phyloP scores from a whole-genome alignment of 176 grass and related monocot species.

The Alloteropsis semialata region DNA sequence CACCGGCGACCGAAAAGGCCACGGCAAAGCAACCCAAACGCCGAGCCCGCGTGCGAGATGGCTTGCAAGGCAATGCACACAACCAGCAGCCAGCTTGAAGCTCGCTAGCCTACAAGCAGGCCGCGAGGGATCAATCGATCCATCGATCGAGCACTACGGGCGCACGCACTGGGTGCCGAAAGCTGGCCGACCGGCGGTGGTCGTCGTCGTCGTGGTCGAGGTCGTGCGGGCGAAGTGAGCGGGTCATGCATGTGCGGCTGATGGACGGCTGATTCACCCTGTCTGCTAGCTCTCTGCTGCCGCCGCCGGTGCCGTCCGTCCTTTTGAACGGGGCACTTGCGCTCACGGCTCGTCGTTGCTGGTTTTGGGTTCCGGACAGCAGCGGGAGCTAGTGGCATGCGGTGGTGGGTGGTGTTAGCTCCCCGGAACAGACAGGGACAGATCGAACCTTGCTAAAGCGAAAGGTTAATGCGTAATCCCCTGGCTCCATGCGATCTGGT shows the following conservation, averaged over 20 bases:
- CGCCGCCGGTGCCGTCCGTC: not conserved
- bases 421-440: not conserved
- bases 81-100: not conserved
- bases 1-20: not conserved
- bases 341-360: rapidly evolving
- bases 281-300: not conserved
- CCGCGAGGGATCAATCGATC: not conserved
- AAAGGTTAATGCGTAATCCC: not conserved
- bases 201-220: not conserved
- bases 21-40: not conserved
- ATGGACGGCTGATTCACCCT: constrained; percentile 6
- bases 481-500: too few relatives aligned
- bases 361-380: not conserved
- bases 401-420: not conserved
- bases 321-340: constrained; percentile 13
- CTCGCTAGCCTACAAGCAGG: too few relatives aligned
- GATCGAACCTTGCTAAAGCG: not conserved
- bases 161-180: not conserved
- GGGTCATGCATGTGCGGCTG: not conserved
- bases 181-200: not conserved
- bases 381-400: not conserved
- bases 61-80: constrained; percentile 38
- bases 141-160: not conserved
- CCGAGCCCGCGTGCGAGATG: not conserved
- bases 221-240: not conserved